Conservation (phyloP, 2,329 filamentous ascomycete genomes). For the Chlorencoelia australis region DNA sequence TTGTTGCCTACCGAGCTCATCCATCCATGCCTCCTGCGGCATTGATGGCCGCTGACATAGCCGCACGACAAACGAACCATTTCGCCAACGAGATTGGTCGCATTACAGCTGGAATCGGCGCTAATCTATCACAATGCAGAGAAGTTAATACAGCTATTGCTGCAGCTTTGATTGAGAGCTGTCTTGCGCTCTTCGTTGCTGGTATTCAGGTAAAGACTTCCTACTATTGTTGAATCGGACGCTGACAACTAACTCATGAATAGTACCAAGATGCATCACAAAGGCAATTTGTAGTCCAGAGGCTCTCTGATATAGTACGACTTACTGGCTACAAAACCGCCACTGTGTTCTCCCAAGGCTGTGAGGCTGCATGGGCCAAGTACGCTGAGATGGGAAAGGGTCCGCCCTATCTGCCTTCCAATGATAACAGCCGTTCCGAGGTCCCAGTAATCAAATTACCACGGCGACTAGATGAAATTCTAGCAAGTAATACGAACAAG, state of each 20-base stretch:
- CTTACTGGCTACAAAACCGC: slow-evolving; percentile 83
- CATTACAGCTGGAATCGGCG: slow-evolving; percentile 63
- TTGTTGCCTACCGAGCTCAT: slow-evolving; percentile 70
- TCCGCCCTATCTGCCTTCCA: slow-evolving; percentile 55
- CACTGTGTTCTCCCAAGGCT: slow-evolving; percentile 62
- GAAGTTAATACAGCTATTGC: slow-evolving; percentile 69
- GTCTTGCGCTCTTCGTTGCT: slow-evolving; percentile 77
- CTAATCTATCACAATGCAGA: slow-evolving; percentile 32
- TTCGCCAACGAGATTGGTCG: slow-evolving; percentile 69
- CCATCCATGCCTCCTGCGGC: slow-evolving; percentile 86
- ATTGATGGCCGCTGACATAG: slow-evolving; percentile 70
- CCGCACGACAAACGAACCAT: slow-evolving; percentile 58
- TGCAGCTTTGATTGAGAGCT: slow-evolving; percentile 71
- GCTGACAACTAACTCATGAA: slow-evolving; percentile 4
- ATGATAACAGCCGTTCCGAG: slow-evolving; percentile 28
- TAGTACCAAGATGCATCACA: slow-evolving; percentile 65
- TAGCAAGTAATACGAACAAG: slow-evolving; percentile 36
- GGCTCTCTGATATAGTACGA: slow-evolving; percentile 64
- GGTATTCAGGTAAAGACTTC: slow-evolving; percentile 53
- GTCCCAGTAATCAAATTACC: slow-evolving; percentile 40
- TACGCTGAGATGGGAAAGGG: slow-evolving; percentile 64
- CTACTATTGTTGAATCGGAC: not conserved
- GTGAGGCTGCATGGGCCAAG: slow-evolving; percentile 75
- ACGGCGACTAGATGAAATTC: slow-evolving; percentile 41
- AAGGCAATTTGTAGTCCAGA: slow-evolving; percentile 65